Evolutionary conservation across 2,329 filamentous ascomycete species (phyloP), one percentile per base, ranked within the genome.

Genomic region (Elsinoe perseae): DNA sequence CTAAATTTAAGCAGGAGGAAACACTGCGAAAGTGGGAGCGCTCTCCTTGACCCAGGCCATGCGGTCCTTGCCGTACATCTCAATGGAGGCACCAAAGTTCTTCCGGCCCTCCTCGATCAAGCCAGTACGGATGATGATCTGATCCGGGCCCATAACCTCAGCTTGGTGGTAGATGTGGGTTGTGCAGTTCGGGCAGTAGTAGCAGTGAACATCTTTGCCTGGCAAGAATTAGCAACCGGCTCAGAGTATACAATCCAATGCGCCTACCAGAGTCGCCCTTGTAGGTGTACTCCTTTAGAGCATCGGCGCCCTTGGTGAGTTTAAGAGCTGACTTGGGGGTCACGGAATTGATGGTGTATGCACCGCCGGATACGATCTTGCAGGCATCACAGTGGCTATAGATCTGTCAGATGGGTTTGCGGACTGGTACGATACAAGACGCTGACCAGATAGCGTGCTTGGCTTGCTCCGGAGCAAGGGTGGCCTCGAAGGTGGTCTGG

Each of bases 171-270:
- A 81, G 27, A 77, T 71, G 64, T 80, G 78, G 3, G 72, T 64
- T 4, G 76, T 80, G 74, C 79, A 82, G 63, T 77, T 79, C 46
- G 75, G 72, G 71, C 79, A 81, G 69, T 76, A 81, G 70, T 75
- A 81, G 73, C 79, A 82, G 67, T 80, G 69, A 21, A 80, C 77
- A 4, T 70, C 65, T 52, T 81, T 80, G 61, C 77, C 77, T 75
- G 43, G 12, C 5, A 27, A 10, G 14, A 27, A n/a, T 30, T 56
- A 50, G 50, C 78, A 73, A 5, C 46, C 43, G 14, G 25, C 6
- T n/a, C n/a, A n/a, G n/a, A n/a, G n/a, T n/a, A n/a, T n/a, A n/a
- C n/a, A n/a, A n/a, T n/a, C n/a, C n/a, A n/a, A n/a, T n/a, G n/a
- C 30, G 46, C 65, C 21, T 69, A 74, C 75, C 77, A 48, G 75